Conservation (phyloP, 257 asterid species). For the Penstemon davidsonii region DNA sequence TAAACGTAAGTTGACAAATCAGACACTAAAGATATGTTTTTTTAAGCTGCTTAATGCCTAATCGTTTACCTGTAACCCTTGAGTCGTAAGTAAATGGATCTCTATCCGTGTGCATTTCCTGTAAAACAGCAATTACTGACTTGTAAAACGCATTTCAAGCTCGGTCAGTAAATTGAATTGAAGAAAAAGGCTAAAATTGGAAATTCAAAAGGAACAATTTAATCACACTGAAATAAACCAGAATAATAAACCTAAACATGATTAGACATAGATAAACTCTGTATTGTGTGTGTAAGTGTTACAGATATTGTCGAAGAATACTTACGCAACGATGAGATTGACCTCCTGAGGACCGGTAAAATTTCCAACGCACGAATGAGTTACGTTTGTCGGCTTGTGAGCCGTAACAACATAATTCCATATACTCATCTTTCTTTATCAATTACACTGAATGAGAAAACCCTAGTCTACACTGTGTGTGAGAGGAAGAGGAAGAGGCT, state of each 20-base stretch:
- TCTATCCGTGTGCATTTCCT: conserved; percentile 96
- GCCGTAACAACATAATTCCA: conserved; percentile 99
- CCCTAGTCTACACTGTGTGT: conserved; percentile 26
- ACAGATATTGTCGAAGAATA: conserved; percentile 3
- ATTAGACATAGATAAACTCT: too few relatives aligned
- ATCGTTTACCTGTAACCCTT: conserved; percentile 78
- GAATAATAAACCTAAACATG: too few relatives aligned
- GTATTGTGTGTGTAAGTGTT: too few relatives aligned
- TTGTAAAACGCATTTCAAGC: conserved; percentile 18
- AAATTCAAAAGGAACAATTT: neutral
- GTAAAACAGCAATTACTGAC: conserved; percentile 31
- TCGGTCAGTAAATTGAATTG: neutral
- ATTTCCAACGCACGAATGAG: conserved; percentile 97
- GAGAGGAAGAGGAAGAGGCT: neutral
- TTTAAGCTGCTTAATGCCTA: conserved; percentile 3
- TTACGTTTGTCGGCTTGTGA: conserved; percentile 94
- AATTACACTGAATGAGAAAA: conserved; percentile 15
- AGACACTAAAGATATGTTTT: too few relatives aligned
- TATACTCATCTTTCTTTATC: conserved; percentile 55
- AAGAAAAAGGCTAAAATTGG: neutral
- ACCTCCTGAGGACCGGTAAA: conserved; percentile 93
- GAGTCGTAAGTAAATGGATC: conserved; percentile 81
- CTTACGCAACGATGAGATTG: conserved; percentile 91
- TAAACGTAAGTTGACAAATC: too few relatives aligned
- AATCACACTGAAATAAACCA: conserved; percentile 2